phyloP scores from a whole-genome alignment of 306 rosid species.

The Luffa acutangula region DNA sequence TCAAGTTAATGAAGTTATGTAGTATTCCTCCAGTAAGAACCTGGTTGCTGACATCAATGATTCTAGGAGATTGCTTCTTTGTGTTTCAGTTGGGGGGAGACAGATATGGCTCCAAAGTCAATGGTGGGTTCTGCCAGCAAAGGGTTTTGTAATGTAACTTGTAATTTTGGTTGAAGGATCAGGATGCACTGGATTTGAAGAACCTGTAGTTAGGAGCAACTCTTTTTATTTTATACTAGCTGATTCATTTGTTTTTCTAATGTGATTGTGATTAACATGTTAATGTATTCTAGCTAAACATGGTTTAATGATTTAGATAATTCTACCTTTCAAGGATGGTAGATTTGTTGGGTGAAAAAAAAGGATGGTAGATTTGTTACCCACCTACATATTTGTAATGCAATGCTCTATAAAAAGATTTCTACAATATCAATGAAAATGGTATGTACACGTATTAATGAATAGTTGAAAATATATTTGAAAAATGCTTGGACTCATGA shows the following conservation, averaged over 20 bases:
- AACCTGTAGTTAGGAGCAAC: neutral
- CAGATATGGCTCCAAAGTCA: neutral
- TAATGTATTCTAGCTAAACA: too few relatives aligned
- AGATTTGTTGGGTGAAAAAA: too few relatives aligned
- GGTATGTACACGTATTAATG: neutral
- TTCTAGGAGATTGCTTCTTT: neutral
- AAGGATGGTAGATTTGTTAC: too few relatives aligned
- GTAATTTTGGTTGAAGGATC: neutral
- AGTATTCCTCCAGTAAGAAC: neutral
- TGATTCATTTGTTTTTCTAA: neutral
- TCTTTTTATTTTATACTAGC: neutral
- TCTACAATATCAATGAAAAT: too few relatives aligned
- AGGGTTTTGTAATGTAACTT: neutral
- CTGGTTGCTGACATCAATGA: neutral
- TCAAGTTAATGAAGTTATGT: neutral
- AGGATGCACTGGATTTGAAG: neutral
- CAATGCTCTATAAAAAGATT: too few relatives aligned
- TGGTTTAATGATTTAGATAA: too few relatives aligned
- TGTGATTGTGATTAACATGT: neutral
- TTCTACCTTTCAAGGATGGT: too few relatives aligned
- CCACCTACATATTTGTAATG: too few relatives aligned
- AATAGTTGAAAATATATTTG: neutral
- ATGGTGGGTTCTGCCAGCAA: neutral
- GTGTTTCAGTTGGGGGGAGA: neutral
- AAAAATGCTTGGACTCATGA: too few relatives aligned